These are phyloP conservation scores for Sonneratia caseolaris DNA, from an alignment of 345 rosid species.

Conservation along the genomic window DNA sequence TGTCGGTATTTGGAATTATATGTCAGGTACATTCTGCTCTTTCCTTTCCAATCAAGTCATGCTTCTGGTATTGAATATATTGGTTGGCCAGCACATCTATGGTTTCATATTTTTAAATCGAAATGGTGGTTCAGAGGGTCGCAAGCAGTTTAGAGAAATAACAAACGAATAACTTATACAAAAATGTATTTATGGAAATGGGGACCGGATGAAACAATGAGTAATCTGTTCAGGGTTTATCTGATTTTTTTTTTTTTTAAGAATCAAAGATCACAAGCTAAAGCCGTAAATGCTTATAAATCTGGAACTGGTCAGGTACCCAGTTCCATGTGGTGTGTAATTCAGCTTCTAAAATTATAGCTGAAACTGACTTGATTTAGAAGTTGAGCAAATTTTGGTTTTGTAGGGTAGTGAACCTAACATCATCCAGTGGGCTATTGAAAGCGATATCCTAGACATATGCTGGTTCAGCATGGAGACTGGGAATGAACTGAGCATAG, in stretches of 20 bases:
- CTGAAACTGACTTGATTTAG: background rate
- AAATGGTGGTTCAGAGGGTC: background rate
- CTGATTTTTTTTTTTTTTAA: background rate
- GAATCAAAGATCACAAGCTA: background rate
- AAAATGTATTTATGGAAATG: no score
- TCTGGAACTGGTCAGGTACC: background rate
- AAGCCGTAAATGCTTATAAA: background rate
- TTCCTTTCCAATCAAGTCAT: background rate
- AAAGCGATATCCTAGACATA: conserved; percentile 10
- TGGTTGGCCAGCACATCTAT: background rate
- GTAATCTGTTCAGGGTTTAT: background rate
- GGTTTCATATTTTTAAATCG: no score
- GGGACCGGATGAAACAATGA: no score
- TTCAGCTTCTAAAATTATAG: background rate
- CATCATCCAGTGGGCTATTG: conserved; percentile 8
- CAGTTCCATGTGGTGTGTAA: background rate
- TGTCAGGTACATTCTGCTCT: conserved; percentile 8
- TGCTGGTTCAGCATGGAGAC: conserved; percentile 9
- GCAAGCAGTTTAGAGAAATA: background rate
- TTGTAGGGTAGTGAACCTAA: conserved; percentile 10
- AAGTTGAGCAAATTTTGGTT: background rate
- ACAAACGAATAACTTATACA: background rate
- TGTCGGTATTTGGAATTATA: conserved; percentile 11
- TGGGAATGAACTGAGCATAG: conserved; percentile 13
- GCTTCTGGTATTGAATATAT: background rate